A percentile compares a stretch with the other conserved stretches of the same genome.
These are phyloP conservation scores for Glycyrrhiza uralensis DNA, from an alignment of 306 rosid species.

Conservation along the genomic window DNA sequence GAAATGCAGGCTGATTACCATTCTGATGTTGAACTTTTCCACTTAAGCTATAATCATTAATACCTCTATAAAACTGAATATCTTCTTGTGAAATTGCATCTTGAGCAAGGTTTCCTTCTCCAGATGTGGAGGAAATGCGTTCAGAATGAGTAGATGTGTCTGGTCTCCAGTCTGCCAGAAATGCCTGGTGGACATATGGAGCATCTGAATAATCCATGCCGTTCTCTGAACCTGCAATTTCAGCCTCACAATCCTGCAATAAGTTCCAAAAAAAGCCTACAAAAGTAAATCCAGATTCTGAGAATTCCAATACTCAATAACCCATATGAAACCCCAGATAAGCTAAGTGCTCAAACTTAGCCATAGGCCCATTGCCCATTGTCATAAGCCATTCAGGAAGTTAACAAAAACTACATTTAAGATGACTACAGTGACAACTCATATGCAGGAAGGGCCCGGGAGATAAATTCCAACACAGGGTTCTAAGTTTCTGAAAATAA, in stretches of 20 bases:
- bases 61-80: constrained; percentile 31
- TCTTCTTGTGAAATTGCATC: constrained; percentile 35
- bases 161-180: constrained; percentile 88
- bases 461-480: background rate
- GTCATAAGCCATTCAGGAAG: constrained; percentile 15
- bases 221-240: constrained; percentile 47
- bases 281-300: constrained; percentile 25
- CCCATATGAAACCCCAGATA: constrained; percentile 11
- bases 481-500: constrained; percentile 18
- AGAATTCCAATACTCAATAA: constrained; percentile 20
- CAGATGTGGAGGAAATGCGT: constrained; percentile 28
- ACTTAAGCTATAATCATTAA: constrained; percentile 23
- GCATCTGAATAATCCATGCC: constrained; percentile 50
- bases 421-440: background rate
- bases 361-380: constrained; percentile 1
- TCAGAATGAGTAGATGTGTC: constrained; percentile 43
- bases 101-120: constrained; percentile 44
- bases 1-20: constrained; percentile 35
- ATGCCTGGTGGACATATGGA: constrained; percentile 76
- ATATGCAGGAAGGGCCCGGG: constrained; percentile 19
- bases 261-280: constrained; percentile 19
- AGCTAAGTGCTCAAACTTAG: constrained; percentile 3
- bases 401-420: constrained; percentile 8
- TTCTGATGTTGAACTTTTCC: constrained; percentile 46
- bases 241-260: constrained; percentile 59